These are phyloP conservation scores for Naumovozyma baii DNA, from an alignment of 805 yeast genomes.

Conservation along the genomic window DNA sequence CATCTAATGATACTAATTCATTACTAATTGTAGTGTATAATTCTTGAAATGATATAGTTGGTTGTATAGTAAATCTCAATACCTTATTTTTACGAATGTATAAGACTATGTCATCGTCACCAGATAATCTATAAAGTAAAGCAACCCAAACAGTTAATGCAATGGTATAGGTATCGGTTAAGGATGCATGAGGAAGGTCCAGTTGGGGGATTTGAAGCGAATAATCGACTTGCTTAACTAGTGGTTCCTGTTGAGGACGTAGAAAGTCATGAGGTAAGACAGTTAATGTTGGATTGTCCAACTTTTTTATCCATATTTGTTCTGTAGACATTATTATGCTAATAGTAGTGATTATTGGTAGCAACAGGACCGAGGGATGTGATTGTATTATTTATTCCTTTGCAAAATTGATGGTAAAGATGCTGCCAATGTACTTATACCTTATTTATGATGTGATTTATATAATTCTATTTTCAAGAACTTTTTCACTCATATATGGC, in stretches of 20 bases:
- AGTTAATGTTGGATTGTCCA: conserved; percentile 76
- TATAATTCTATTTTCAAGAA: no score
- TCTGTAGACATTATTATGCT: not conserved
- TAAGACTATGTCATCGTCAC: conserved; percentile 88
- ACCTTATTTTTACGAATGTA: conserved; percentile 43
- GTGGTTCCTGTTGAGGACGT: conserved; percentile 59
- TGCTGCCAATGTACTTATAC: no score
- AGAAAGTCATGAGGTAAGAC: conserved; percentile 82
- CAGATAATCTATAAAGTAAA: conserved; percentile 70
- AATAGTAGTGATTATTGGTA: no score
- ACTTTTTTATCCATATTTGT: conserved; percentile 45
- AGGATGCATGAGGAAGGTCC: conserved; percentile 15
- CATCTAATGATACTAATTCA: conserved; percentile 25
- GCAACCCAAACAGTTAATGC: conserved; percentile 61
- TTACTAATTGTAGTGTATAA: conserved; percentile 37
- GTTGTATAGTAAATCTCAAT: conserved; percentile 51
- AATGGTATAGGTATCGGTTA: conserved; percentile 34
- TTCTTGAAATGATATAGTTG: conserved; percentile 44
- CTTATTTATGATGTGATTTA: not conserved
- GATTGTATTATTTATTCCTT: no score
- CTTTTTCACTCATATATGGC: not conserved
- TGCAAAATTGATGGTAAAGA: no score
- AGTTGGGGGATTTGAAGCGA: conserved; percentile 29
- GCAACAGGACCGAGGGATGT: no score
- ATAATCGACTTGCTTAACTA: conserved; percentile 49